Evolutionary conservation across 805 yeast genomes (phyloP).

Genomic region (Metschnikowia kunwiensis): DNA sequence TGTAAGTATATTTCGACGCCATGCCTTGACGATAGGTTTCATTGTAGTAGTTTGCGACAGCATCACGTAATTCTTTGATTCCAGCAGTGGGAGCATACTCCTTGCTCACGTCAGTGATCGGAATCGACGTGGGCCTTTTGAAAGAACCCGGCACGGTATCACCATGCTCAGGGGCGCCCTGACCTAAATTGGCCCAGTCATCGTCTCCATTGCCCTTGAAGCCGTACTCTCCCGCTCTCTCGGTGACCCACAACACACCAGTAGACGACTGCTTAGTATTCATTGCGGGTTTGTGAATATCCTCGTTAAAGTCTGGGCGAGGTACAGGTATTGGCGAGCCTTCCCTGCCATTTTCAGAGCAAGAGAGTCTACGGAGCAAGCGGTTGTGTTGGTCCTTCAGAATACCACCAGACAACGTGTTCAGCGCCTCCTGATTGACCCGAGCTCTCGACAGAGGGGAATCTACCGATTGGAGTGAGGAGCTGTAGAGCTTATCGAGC

Average conservation of each 20-base stretch:
- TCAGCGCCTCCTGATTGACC: constrained; percentile 11
- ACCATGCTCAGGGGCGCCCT: constrained; percentile 65
- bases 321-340: constrained; percentile 52
- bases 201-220: constrained; percentile 37
- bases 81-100: constrained; percentile 65
- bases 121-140: constrained; percentile 47
- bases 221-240: constrained; percentile 57
- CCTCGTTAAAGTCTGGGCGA: constrained; percentile 42
- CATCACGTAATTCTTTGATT: constrained; percentile 49
- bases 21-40: constrained; percentile 49
- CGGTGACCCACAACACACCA: constrained; percentile 65
- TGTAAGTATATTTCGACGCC: constrained; percentile 53
- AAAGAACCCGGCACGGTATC: constrained; percentile 56
- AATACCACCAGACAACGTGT: constrained; percentile 12
- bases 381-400: constrained; percentile 20
- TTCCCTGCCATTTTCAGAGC: constrained; percentile 35
- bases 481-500: constrained; percentile 29
- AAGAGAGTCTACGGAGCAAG: constrained; percentile 30
- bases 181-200: constrained; percentile 60
- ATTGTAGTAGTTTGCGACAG: constrained; percentile 57
- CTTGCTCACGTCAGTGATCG: constrained; percentile 46
- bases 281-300: constrained; percentile 53
- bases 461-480: constrained; percentile 17
- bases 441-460: constrained; percentile 29
- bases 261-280: constrained; percentile 58